Evolutionary conservation across 495 filamentous ascomycete genomes (phyloP), one percentile per base, ranked within the genome.

Genomic region (Paragyromitra xinjiangensis): DNA sequence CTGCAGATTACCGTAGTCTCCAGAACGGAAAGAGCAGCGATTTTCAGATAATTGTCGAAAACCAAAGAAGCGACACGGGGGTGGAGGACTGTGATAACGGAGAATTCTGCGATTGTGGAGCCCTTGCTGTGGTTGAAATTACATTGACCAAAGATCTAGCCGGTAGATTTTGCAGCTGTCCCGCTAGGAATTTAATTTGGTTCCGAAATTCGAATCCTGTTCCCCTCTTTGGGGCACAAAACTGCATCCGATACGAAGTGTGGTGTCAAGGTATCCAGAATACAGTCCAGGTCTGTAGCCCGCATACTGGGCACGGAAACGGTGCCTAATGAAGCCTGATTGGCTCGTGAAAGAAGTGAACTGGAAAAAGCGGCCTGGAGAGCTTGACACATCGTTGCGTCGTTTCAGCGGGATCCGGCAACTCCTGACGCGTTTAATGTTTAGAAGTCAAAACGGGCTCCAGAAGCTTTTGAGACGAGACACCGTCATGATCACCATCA

Each of bases 241-340:
- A 50, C n/a, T n/a, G 11, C 16, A 37, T 50, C 45, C 37, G 37
- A 55, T 55, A 42, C 48, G 62, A 65, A 45, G 45, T 71, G 50
- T 55, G 48, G 29, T 34, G 29, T 34, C 29, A 34, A 34, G 29
- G 29, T 34, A 63, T n/a, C 42, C 8, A 26, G 22, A 50, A 39
- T 66, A 66, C 70, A 66, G 70, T 37, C 4, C 22, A 34, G 9
- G 19, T 45, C 51, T 68, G 63, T 73, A 61, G 53, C 16, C 2
- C 34, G 53, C 11, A 65, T 59, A 53, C 48, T 44, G 26, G 11
- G 61, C 61, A 14, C 45, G 22, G 29, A 53, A 67, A 6, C 53
- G 19, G 64, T 45, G 40, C 42, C 42, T 48, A 45, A 50, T 29
- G 50, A 9, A 19, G 6, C 14, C 6, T 68, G 50, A 39, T 56